phyloP scores from a whole-genome alignment of 208 protist genomes.

The Trypanosoma brucei region DNA sequence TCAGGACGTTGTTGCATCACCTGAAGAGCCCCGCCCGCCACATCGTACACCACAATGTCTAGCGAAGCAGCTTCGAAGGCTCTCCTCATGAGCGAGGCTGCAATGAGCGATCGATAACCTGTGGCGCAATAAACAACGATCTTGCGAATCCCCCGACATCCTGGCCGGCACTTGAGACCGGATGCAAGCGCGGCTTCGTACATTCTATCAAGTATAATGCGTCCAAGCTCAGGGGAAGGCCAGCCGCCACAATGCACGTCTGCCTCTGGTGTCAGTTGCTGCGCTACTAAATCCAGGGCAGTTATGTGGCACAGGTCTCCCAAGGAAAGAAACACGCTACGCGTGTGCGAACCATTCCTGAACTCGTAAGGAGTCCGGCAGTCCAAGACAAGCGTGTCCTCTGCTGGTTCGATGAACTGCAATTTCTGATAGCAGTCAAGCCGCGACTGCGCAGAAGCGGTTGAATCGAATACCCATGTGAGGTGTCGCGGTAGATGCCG shows the following conservation, averaged over 20 bases:
- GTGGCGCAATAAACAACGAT: conserved; percentile 72
- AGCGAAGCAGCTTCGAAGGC: conserved; percentile 43
- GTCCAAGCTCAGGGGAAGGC: conserved; percentile 29
- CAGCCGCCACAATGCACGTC: neutral
- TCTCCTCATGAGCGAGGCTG: conserved; percentile 50
- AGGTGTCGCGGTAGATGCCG: conserved; percentile 14
- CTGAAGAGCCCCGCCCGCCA: conserved; percentile 63
- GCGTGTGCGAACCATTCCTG: conserved; percentile 71
- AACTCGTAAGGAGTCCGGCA: conserved; percentile 81
- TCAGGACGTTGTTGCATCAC: conserved; percentile 83
- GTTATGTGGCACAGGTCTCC: conserved; percentile 54
- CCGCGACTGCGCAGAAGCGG: conserved; percentile 7
- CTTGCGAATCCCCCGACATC: conserved; percentile 23
- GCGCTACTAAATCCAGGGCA: conserved; percentile 25
- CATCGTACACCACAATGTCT: conserved; percentile 38
- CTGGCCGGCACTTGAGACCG: conserved; percentile 18
- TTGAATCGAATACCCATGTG: conserved; percentile 11
- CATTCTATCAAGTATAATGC: conserved; percentile 25
- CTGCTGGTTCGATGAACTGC: conserved; percentile 21
- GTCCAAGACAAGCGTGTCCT: conserved; percentile 47
- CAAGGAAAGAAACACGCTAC: conserved; percentile 58
- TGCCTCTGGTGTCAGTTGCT: neutral
- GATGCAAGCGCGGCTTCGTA: conserved; percentile 31
- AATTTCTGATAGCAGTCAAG: conserved; percentile 24
- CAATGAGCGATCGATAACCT: conserved; percentile 80